Base-by-base conservation (phyloP, 2,329 filamentous ascomycete genomes). In the Rutstroemia sp. region DNA sequence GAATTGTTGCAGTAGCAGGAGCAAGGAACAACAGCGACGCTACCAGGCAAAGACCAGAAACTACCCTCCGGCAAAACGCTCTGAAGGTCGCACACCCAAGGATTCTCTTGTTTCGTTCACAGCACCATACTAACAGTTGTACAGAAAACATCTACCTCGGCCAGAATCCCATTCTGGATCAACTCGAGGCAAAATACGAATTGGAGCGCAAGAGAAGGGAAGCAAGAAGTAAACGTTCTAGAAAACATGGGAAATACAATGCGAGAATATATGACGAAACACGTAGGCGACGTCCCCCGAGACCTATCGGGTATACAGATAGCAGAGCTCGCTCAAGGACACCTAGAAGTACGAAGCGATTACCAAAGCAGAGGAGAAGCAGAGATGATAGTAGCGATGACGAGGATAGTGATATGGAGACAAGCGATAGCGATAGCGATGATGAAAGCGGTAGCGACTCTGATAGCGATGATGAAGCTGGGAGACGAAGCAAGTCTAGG, bases 1-100 rank as follows among this genome's bases (percentile, higher is more conserved):
- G 36, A 55, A 50, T 50, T 50, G 52, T 55, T 49, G 36, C 25
- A 54, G 45, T 16, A 55, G 52, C 36, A 55, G 52, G 17, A 36
- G 21, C 9, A 25, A 50, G 17, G 34, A 30, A 44, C 19, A 55
- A 42, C 36, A 50, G 19, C 52, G 23, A n/a, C 44, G 5, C 10
- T 23, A 46, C 17, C 40, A 19, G 8, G 40, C 40, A 21, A 44
- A 12, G 10, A 44, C 40, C n/a, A 44, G 40, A 44, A n/a, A 30
- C 10, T 30, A 30, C 2, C 27, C 9, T 30, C 27, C 27, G 27
- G 1, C 1, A 30, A 30, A 30, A 8, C 27, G 27, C 10, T 8
- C 27, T 30, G 8, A 30, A 30, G 27, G 27, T 30, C 7, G 27
- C 27, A 10, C 27, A 30, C 10, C 27, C 27, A 30, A 30, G 27